Evolutionary conservation across 2,329 filamentous ascomycete species (phyloP).

Genomic region (Chaetomium sp.): DNA sequence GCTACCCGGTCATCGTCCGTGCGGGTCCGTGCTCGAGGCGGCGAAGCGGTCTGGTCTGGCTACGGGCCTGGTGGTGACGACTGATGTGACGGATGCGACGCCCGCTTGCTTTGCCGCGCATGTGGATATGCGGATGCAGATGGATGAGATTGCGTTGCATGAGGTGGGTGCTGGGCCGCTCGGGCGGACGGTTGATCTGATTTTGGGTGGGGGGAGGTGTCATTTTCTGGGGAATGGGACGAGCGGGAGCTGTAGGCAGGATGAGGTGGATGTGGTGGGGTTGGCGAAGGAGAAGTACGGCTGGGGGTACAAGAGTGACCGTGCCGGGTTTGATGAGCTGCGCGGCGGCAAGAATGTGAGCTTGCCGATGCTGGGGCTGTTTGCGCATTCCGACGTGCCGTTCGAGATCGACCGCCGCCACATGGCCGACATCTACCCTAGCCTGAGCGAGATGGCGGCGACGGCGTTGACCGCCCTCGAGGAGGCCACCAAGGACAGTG

Average conservation of each 20-base stretch:
- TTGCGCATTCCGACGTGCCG: slow-evolving; percentile 80
- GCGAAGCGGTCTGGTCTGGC: slow-evolving; percentile 89
- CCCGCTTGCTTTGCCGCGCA: slow-evolving; percentile 94
- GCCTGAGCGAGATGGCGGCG: slow-evolving; percentile 85
- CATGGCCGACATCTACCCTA: slow-evolving; percentile 79
- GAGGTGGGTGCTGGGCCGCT: slow-evolving; percentile 87
- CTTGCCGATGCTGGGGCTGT: slow-evolving; percentile 84
- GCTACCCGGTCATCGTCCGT: slow-evolving; percentile 80
- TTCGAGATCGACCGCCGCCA: slow-evolving; percentile 89
- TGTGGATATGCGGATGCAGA: slow-evolving; percentile 75
- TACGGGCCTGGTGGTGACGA: slow-evolving; percentile 94
- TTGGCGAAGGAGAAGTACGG: slow-evolving; percentile 74
- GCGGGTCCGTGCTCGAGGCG: slow-evolving; percentile 89
- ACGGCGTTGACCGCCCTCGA: slow-evolving; percentile 79
- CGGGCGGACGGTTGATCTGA: slow-evolving; percentile 84
- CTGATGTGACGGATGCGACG: slow-evolving; percentile 91
- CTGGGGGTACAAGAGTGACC: slow-evolving; percentile 75
- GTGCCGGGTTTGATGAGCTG: slow-evolving; percentile 74
- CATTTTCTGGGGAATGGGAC: slow-evolving; percentile 87
- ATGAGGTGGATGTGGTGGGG: slow-evolving; percentile 73
- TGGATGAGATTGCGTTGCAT: slow-evolving; percentile 90
- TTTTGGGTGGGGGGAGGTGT: slow-evolving; percentile 90
- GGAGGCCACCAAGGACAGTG: slow-evolving; percentile 76
- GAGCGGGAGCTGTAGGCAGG: slow-evolving; percentile 76
- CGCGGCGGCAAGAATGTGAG: slow-evolving; percentile 66